Evolutionary conservation across 257 asterid genomes (phyloP), one percentile per base, ranked within the genome.

Genomic region (Primulina eburnea): DNA sequence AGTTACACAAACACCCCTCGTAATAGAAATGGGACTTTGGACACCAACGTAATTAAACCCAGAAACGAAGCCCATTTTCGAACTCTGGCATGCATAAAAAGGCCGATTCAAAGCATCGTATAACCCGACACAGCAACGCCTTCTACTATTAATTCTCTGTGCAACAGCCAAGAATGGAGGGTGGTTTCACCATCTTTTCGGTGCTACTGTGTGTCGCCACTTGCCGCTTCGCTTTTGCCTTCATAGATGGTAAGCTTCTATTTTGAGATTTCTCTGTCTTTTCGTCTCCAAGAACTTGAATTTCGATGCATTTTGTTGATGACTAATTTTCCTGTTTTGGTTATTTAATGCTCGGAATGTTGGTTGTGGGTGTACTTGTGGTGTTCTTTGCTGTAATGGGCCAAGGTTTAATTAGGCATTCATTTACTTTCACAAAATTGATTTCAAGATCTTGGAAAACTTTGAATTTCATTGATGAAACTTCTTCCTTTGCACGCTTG

Each of bases 171-270:
- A 76, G 69, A 77, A 86, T 79, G 86, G 65, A 63, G 78, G 74
- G 63, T 21, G 74, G 63, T 21, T 72, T 77, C 60, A 16, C 73
- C 62, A 20, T 82, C 38, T 55, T 87, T 79, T 67, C 79, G 82
- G 79, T 82, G 82, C 80, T 87, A 7, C 17, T 87, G 8, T 82
- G 71, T 69, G 2, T 80, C 37, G 79, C 95, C 75, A 12, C 78
- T 72, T 76, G 68, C 75, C 80, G 73, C 67, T 71, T 79, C 61
- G 77, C 87, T 68, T 69, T 59, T 40, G 87, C 91, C 70, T 30
- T 91, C 76, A 80, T 38, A 69, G 97, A 91, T 73, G 97, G 97
- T 91, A 82, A 43, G 32, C 24, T 71, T 56, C n/a, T 16, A 5
- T 35, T 8, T 43, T 61, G 29, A 18, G n/a, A 5, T 61, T 61